phyloP scores from a whole-genome alignment of 2,329 filamentous ascomycete genomes.

The Nannizziopsis arthrosporioides region DNA sequence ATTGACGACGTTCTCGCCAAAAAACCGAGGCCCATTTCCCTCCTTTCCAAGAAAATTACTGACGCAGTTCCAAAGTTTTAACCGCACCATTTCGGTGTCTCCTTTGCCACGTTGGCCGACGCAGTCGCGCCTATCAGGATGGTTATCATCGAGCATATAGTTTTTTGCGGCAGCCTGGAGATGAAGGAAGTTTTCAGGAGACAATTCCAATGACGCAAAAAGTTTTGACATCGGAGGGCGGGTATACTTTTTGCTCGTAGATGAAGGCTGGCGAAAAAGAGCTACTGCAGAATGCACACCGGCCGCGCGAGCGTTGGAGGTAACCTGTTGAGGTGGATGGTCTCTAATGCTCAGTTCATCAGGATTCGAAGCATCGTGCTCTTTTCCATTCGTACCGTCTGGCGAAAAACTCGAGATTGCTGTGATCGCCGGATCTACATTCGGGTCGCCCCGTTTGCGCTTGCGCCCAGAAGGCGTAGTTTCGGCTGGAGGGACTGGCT shows the following conservation, averaged over 20 bases:
- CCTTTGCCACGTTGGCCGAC: conserved; percentile 46
- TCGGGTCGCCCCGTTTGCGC: conserved; percentile 11
- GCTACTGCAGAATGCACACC: conserved; percentile 45
- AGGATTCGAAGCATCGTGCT: conserved; percentile 1
- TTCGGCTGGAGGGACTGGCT: background rate
- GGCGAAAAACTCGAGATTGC: background rate
- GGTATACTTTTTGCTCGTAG: conserved; percentile 44
- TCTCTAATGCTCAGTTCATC: conserved; percentile 26
- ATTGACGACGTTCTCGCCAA: conserved; percentile 37
- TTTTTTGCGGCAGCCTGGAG: conserved; percentile 45
- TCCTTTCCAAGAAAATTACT: conserved; percentile 42
- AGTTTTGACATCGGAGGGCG: conserved; percentile 48
- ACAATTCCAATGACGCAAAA: conserved; percentile 45
- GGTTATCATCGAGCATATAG: conserved; percentile 46
- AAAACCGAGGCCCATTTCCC: conserved; percentile 43
- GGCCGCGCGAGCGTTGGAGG: conserved; percentile 37
- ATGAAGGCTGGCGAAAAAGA: conserved; percentile 40
- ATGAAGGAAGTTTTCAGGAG: conserved; percentile 45
- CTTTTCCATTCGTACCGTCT: conserved; percentile 1
- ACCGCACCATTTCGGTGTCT: conserved; percentile 46
- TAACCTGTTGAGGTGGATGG: conserved; percentile 27
- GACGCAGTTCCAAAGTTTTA: conserved; percentile 46
- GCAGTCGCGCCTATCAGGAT: conserved; percentile 46
- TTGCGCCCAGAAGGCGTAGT: conserved; percentile 9
- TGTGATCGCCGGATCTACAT: conserved; percentile 18